Conservation (phyloP, 2,329 filamentous ascomycete species). For the Blastomyces gilchristii region DNA sequence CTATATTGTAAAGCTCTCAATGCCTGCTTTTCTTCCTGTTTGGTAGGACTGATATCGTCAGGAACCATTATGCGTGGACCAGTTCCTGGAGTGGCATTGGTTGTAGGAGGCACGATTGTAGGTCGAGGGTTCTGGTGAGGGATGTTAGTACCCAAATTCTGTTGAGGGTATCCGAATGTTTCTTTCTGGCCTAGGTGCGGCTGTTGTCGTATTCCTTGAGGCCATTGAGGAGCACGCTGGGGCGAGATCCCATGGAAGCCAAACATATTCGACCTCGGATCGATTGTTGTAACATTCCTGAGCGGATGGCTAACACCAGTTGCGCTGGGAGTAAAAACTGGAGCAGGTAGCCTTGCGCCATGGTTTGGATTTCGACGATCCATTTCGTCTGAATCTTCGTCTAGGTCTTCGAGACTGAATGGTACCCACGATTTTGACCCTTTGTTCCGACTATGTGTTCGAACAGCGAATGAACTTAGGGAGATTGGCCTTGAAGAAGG, state of each 20-base stretch:
- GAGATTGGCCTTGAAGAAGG: slow-evolving; percentile 8
- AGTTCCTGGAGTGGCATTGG: not conserved
- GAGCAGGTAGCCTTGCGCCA: slow-evolving; percentile 11
- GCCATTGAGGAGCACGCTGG: not conserved
- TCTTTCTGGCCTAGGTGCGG: not conserved
- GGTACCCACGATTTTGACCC: slow-evolving; percentile 17
- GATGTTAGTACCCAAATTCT: not conserved
- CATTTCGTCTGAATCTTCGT: slow-evolving; percentile 8
- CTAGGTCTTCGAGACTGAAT: slow-evolving; percentile 10
- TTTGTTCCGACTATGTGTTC: slow-evolving; percentile 14
- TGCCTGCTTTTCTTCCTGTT: slow-evolving; percentile 15
- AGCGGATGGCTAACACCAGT: slow-evolving; percentile 9
- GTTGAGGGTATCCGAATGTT: not conserved
- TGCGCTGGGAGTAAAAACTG: slow-evolving; percentile 1
- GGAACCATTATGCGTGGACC: slow-evolving; percentile 12
- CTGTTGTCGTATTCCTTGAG: not conserved
- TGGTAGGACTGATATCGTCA: slow-evolving; percentile 15
- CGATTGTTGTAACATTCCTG: slow-evolving; percentile 11
- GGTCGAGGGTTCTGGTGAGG: not conserved
- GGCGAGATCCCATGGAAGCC: not conserved
- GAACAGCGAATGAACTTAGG: slow-evolving; percentile 3
- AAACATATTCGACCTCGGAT: slow-evolving; percentile 2
- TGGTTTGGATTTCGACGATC: slow-evolving; percentile 8
- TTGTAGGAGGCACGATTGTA: not conserved
- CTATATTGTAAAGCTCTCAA: slow-evolving; percentile 5